Base-by-base conservation (phyloP, 2,329 filamentous ascomycete genomes). In the Dendrostoma leiphaemia region DNA sequence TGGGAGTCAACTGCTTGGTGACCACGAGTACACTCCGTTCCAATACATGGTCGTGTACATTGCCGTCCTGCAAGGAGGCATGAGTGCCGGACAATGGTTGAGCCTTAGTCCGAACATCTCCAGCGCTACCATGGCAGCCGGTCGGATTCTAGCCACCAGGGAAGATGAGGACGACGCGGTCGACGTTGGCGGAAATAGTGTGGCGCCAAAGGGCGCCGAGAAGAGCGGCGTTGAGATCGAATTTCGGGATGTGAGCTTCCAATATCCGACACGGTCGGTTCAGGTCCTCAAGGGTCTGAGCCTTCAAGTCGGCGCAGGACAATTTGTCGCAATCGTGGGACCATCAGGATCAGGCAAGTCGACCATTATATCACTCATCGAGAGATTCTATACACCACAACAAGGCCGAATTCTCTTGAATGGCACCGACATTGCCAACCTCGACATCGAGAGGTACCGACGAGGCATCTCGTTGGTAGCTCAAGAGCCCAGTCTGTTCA, bases 401-500 rank as follows among this genome's bases (percentile, higher is more conserved):
- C 32, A 70, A 0, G 81, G 81, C 0, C 69, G 77, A 40, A 78
- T 84, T 23, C 66, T 78, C 1, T 82, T 80, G 61, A 80, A 84
- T 54, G 81, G 80, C 26, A 65, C 80, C 21, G 78, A 83, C 53
- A 80, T 84, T 53, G 76, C 73, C n/a, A 74, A 71, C 37, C 69
- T 84, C 7, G 38, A 37, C 7, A 77, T 81, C 12, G 76, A 79
- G 79, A 57, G 72, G 73, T 49, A 56, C 12, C 59, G 76, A 74
- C 46, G 73, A 83, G 17, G 82, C 79, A 3, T 78, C 83, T 38
- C 45, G n/a, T 38, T 56, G 1, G 83, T 84, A 17, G 79, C 82
- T 0, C 81, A 84, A 60, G 82, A 84, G 59, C 77, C 82, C 0
- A 78, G 81, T 17, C 68, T 84, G 7, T 82, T 83, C 63, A 79